These are phyloP conservation scores for Sclerotinia glacialis DNA, from an alignment of 2,329 filamentous ascomycete species.

Conservation along the genomic window DNA sequence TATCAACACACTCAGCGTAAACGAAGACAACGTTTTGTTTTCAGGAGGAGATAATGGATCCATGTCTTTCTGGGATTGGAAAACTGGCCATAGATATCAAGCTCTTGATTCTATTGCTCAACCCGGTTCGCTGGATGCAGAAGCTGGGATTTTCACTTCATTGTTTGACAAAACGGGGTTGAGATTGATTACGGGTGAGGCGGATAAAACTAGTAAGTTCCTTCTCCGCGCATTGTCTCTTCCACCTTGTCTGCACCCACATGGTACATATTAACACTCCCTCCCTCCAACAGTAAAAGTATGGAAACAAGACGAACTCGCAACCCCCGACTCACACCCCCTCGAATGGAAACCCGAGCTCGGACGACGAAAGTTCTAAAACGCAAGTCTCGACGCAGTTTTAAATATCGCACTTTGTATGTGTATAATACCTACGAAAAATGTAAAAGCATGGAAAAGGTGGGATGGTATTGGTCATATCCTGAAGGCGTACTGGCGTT, in stretches of 20 bases:
- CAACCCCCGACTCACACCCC: slow-evolving; percentile 87
- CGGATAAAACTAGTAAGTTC: slow-evolving; percentile 81
- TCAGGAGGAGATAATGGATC: slow-evolving; percentile 93
- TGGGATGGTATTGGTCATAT: background rate
- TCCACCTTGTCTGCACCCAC: background rate
- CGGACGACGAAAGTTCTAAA: slow-evolving; percentile 70
- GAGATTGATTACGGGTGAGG: slow-evolving; percentile 88
- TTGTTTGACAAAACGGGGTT: slow-evolving; percentile 88
- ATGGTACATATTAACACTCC: slow-evolving; percentile 33
- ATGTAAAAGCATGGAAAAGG: background rate
- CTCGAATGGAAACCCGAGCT: slow-evolving; percentile 87
- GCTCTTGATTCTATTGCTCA: slow-evolving; percentile 87
- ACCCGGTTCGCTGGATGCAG: slow-evolving; percentile 88
- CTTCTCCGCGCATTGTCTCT: background rate
- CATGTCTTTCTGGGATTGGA: slow-evolving; percentile 99
- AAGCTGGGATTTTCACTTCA: slow-evolving; percentile 90
- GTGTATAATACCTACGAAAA: slow-evolving; percentile 4
- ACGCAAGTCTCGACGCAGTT: slow-evolving; percentile 16
- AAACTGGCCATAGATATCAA: slow-evolving; percentile 90
- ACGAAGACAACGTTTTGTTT: slow-evolving; percentile 93
- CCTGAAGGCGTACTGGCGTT: slow-evolving; percentile 1
- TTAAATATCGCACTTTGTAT: slow-evolving; percentile 1
- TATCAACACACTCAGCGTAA: slow-evolving; percentile 90
- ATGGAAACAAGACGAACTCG: slow-evolving; percentile 90
- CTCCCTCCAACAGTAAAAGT: slow-evolving; percentile 65